Conservation (phyloP, 2,329 filamentous ascomycete genomes). For the Talaromyces sp. region DNA sequence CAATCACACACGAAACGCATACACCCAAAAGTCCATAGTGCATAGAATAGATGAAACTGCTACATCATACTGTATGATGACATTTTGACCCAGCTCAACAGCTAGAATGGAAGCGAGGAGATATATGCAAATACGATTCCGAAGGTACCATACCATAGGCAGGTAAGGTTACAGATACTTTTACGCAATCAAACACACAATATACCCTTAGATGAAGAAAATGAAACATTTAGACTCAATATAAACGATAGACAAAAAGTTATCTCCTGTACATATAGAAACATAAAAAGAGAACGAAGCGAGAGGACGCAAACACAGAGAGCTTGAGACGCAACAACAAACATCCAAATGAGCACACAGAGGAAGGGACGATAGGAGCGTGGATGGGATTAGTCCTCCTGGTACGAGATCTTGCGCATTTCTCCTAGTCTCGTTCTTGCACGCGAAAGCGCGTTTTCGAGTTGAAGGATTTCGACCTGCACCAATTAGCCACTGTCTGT, state of each 20-base stretch:
- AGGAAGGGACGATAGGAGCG: background rate
- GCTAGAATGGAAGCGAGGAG: background rate
- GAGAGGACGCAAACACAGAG: background rate
- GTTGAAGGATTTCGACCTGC: conserved; percentile 92
- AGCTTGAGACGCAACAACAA: background rate
- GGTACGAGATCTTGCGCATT: conserved; percentile 97
- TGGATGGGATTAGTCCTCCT: conserved; percentile 57
- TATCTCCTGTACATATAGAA: conserved; percentile 2
- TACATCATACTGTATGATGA: background rate
- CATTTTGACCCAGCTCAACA: background rate
- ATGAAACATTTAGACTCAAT: background rate
- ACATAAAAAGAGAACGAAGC: background rate
- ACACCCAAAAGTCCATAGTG: background rate
- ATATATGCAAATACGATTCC: background rate
- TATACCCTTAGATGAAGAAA: background rate
- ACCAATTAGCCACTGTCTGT: background rate
- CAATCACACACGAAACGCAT: background rate
- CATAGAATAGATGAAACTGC: background rate
- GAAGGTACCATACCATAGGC: background rate
- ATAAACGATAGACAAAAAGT: background rate
- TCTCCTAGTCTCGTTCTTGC: conserved; percentile 84
- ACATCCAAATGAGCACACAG: background rate
- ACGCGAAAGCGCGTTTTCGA: conserved; percentile 79
- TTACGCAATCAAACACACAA: background rate
- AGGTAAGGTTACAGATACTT: background rate